Base-by-base conservation (phyloP, 2,329 filamentous ascomycete genomes). In the Boeremia exigua region DNA sequence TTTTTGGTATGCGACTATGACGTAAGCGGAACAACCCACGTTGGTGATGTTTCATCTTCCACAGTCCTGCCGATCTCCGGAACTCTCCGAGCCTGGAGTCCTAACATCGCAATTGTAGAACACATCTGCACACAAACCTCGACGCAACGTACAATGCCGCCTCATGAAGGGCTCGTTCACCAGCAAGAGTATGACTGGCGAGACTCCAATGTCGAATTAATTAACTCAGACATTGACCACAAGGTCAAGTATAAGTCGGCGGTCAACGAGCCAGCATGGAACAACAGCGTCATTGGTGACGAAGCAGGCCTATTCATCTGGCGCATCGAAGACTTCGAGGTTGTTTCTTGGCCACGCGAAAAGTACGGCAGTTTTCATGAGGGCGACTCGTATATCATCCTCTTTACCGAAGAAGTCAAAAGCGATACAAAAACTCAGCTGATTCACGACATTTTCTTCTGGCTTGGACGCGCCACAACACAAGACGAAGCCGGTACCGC, bases 401-500 rank as follows among this genome's bases (percentile, higher is more conserved):
- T 90, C 42, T 78, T 86, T 69, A 85, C 86, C 4, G 83, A 83
- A 71, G 81, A 82, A 63, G 68, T 85, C 29, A 80, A 80, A 37
- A 38, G 32, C 75, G 39, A 40, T 4, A 30, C 62, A 15, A 51
- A 49, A 4, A 28, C 32, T 1, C 66, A 63, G 14, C 30, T 70
- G 14, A 54, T 66, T 37, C 86, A 89, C 63, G 86, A 89, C 45
- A 82, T 89, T 66, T 89, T 87, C 79, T 89, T 89, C 77, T 90
- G 86, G 87, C 80, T 89, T 0, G 87, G 87, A 4, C 78, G 74
- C 47, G 83, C 88, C 66, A 89, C 86, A 0, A 82, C 84, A 2
- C 86, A 88, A 75, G 87, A 89, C 60, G 87, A 90, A 75, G 86
- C 86, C 2, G 87, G 87, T 14, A 86, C 84, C 0, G 87, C 87